Base-by-base conservation (phyloP, 306 rosid species). In the Quercus berberidifolia region DNA sequence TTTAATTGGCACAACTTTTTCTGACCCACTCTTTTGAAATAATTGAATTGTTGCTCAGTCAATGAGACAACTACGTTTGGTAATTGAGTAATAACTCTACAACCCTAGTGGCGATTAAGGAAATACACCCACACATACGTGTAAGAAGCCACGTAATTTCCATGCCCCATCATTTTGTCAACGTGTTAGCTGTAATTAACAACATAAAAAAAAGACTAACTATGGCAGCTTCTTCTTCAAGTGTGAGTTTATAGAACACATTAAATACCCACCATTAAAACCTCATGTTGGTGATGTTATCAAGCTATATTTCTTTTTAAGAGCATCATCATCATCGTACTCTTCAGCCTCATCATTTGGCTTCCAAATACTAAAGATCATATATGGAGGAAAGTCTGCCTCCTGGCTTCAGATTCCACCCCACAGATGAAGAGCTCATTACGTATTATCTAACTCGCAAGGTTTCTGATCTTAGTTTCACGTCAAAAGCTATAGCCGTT, bases 381-480 rank as follows among this genome's bases (percentile, higher is more conserved):
- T 31, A 18, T 35, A 85, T 94, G 95, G 95, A 81, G 57, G 97
- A 92, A 74, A 92, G 78, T 85, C 91, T 93, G 20, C 98, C 98
- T 73, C 97, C 97, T 3, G 99, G 99, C 1, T 95, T 95, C 84
- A 88, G 99, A 78, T 95, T 95, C 73, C 99, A 94, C 52, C 98
- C 97, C 3, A 92, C 98, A 3, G 98, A 94, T 58, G 98, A 94
- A 91, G 98, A 94, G 68, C 97, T 95, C 71, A 90, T 95, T n/a
- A 86, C 91, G 1, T 87, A 64, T 78, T 95, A 95, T 78, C 91
- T 95, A 18, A 73, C 76, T 70, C 86, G 71, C 55, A 95, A 95
- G 79, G 86, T 95, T 20, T 89, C 97, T 58, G 99, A 95, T 83
- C 20, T 69, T 72, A 54, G 74, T 26, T 95, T 93, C 92, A 80